Conservation (phyloP, 2,329 filamentous ascomycete genomes). For the Xylariaceae sp. region DNA sequence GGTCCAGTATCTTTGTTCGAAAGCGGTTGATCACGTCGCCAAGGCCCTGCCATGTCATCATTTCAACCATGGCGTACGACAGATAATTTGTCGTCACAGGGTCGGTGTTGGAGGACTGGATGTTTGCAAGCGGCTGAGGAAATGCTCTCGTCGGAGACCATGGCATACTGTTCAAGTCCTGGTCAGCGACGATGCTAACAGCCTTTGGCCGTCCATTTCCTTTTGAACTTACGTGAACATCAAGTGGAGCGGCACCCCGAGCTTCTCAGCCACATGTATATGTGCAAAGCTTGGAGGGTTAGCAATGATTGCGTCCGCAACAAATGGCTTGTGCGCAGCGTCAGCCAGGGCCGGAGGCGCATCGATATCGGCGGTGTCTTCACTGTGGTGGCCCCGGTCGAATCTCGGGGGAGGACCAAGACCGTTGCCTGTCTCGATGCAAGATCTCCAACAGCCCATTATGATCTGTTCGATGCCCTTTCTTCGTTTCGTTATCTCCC, state of each 20-base stretch:
- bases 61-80: conserved; percentile 78
- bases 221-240: conserved; percentile 60
- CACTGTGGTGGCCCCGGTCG: conserved; percentile 26
- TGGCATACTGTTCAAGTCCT: conserved; percentile 56
- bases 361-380: not conserved
- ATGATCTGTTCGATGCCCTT: conserved; percentile 64
- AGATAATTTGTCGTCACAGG: conserved; percentile 65
- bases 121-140: conserved; percentile 79
- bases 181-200: conserved; percentile 10
- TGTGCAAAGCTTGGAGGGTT: conserved; percentile 64
- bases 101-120: conserved; percentile 64
- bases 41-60: conserved; percentile 89
- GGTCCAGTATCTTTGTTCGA: conserved; percentile 59
- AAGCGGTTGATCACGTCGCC: conserved; percentile 91
- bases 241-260: conserved; percentile 60
- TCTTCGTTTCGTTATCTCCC: conserved; percentile 61
- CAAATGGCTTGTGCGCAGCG: conserved; percentile 25
- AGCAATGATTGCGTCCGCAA: conserved; percentile 38
- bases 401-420: conserved; percentile 37
- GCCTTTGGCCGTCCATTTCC: no score
- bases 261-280: conserved; percentile 58
- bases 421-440: conserved; percentile 65
- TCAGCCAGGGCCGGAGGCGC: conserved; percentile 14
- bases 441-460: conserved; percentile 68
- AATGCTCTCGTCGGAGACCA: conserved; percentile 84